Base-by-base conservation (phyloP, 2,329 filamentous ascomycete genomes). In the Colletotrichum camelliae region DNA sequence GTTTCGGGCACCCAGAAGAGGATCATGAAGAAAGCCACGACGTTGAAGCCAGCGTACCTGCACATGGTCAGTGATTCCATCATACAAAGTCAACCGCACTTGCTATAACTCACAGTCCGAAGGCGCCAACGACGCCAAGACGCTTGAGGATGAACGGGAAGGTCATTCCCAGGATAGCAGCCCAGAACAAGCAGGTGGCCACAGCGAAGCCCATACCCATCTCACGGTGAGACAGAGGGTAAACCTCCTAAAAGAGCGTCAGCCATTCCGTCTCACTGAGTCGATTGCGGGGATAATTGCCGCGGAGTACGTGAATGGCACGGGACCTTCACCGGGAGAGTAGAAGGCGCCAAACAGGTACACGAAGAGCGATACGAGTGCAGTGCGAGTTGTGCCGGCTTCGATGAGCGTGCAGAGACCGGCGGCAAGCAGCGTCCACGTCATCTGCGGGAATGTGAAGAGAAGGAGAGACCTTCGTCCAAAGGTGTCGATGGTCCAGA, bases 181-280 rank as follows among this genome's bases (percentile, higher is more conserved):
- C 91, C 88, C 88, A 91, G 79, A 89, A 89, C 9, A 93, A 86
- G 77, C 91, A 93, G 1, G 91, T 94, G 2, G 93, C 91, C 10
- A 94, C 93, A 9, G 92, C 90, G 83, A 90, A 94, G 0, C 89
- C 89, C 93, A 95, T 94, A 72, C 93, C 93, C 29, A 94, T 88
- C 80, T 94, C 93, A 79, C 93, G 89, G 81, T 94, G 93, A 2
- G 91, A 93, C 1, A 94, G 88, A 0, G 93, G 93, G 81, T 93
- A 94, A 2, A 94, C 91, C 81, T 94, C 93, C 57, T 52, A 24
- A 3, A 4, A 24, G 4, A 13, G 21, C 21, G 43, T 52, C 6
- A 52, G 43, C 21, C 4, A 52, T 52, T 21, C 3, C 9, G 21
- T 52, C 43, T 52, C 4, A 10, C 43, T 13, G 6, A 21, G n/a